These are phyloP conservation scores for Durusdinium trenchii DNA, from an alignment of 73 alveolate genomes.

Conservation along the genomic window DNA sequence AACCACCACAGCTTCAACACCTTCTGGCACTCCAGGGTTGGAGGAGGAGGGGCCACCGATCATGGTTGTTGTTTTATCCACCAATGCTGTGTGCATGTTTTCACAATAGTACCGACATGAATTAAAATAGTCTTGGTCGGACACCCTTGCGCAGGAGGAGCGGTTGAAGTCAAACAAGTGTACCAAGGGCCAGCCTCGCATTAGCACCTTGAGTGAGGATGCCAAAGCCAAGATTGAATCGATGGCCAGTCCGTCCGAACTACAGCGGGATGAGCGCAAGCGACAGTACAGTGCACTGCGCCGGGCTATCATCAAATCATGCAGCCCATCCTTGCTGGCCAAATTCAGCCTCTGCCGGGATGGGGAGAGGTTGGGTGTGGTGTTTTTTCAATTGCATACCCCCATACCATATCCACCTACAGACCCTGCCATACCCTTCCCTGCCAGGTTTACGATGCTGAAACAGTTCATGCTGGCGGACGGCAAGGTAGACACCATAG, in stretches of 20 bases:
- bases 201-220: neutral
- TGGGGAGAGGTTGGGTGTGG: neutral
- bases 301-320: neutral
- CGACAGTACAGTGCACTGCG: slow-evolving; percentile 15
- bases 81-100: too few species aligned
- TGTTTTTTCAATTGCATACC: too few species aligned
- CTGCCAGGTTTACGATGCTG: slow-evolving; percentile 65
- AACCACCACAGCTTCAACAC: neutral
- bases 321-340: neutral
- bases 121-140: too few species aligned
- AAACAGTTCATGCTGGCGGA: slow-evolving; percentile 1
- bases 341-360: neutral
- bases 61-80: too few species aligned
- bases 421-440: neutral
- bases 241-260: neutral
- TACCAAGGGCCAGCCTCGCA: too few species aligned
- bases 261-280: neutral
- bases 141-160: too few species aligned
- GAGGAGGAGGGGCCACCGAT: too few species aligned
- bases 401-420: neutral
- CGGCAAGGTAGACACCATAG: slow-evolving; percentile 8
- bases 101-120: too few species aligned
- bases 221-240: neutral
- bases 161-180: too few species aligned
- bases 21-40: neutral